phyloP scores from a whole-genome alignment of 2,329 filamentous ascomycete genomes.

The Sarocladium strictum region DNA sequence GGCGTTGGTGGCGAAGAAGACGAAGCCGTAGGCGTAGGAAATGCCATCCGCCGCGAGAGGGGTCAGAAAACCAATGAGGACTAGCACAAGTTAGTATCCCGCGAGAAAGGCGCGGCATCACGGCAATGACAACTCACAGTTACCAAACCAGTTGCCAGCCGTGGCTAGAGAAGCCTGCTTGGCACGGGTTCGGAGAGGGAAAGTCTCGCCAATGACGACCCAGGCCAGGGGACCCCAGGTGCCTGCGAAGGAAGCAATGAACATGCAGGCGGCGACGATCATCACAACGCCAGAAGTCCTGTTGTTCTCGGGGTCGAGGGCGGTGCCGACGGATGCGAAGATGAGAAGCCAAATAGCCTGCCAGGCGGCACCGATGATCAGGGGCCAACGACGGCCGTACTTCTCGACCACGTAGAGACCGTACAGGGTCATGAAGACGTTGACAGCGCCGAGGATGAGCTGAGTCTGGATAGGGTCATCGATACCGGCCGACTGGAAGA shows the following conservation, averaged over 20 bases:
- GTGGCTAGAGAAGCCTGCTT: conserved; percentile 51
- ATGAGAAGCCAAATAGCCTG: conserved; percentile 60
- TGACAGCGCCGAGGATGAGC: conserved; percentile 63
- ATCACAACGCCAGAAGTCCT: conserved; percentile 55
- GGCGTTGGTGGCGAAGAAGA: conserved; percentile 59
- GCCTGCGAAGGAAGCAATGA: conserved; percentile 64
- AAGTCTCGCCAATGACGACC: conserved; percentile 63
- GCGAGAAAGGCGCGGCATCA: neutral
- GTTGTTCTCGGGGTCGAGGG: conserved; percentile 34
- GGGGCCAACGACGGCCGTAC: conserved; percentile 60
- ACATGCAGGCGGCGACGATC: conserved; percentile 69
- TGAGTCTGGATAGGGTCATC: conserved; percentile 60
- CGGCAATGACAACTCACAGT: conserved; percentile 35
- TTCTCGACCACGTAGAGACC: conserved; percentile 65
- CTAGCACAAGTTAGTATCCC: conserved; percentile 18
- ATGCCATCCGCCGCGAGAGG: conserved; percentile 59
- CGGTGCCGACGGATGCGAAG: conserved; percentile 54
- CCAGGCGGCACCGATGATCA: conserved; percentile 62
- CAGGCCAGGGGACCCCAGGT: conserved; percentile 68
- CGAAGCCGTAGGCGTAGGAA: conserved; percentile 58
- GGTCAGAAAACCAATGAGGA: conserved; percentile 63
- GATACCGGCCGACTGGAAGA: conserved; percentile 63
- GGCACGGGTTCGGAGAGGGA: conserved; percentile 49
- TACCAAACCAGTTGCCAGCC: conserved; percentile 52
- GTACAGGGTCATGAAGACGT: conserved; percentile 60